Conservation (phyloP, 306 rosid species). For the Lathyrus oleraceus region DNA sequence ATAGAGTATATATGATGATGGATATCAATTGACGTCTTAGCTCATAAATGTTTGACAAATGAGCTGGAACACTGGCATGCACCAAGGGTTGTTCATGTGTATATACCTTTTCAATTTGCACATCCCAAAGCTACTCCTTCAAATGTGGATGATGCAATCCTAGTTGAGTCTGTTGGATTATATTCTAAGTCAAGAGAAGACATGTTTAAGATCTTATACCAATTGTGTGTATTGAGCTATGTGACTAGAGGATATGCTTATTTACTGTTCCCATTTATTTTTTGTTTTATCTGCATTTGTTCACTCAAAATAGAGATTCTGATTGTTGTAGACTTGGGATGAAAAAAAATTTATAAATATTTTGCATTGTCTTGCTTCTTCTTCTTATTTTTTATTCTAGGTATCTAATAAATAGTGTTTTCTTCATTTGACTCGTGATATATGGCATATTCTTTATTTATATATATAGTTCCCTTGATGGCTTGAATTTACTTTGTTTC, state of each 20-base stretch:
- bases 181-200: slow-evolving; percentile 10
- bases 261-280: background rate
- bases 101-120: background rate
- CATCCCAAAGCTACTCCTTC: background rate
- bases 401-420: background rate
- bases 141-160: background rate
- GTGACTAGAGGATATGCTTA: slow-evolving; percentile 6
- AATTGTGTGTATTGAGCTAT: background rate
- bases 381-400: background rate
- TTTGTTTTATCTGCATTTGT: slow-evolving; percentile 3
- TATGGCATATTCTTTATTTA: background rate
- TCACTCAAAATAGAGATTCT: slow-evolving; percentile 1
- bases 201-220: background rate
- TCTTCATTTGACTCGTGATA: background rate
- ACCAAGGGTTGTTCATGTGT: background rate
- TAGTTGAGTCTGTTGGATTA: background rate
- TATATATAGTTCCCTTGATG: background rate
- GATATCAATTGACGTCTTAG: background rate
- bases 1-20: background rate
- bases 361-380: background rate
- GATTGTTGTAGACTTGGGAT: slow-evolving; percentile 12
- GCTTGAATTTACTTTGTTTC: slow-evolving; percentile 3
- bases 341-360: slow-evolving; percentile 1
- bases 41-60: background rate
- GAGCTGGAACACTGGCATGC: background rate